Conservation (phyloP, 2,329 filamentous ascomycete genomes). For the Metarhizium humberi region DNA sequence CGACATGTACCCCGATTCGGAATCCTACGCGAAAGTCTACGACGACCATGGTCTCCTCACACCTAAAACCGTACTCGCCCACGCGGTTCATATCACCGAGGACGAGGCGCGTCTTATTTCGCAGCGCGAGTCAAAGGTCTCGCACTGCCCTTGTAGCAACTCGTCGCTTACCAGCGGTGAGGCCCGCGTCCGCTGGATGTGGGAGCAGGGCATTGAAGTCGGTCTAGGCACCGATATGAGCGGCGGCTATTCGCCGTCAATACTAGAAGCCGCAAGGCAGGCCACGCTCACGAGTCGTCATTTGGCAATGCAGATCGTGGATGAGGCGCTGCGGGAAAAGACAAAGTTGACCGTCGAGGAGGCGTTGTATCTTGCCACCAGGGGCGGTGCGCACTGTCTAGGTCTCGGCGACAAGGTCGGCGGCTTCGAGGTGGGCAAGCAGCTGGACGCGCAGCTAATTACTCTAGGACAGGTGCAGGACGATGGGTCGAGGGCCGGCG, state of each 20-base stretch:
- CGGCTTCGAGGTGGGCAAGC: slow-evolving; percentile 75
- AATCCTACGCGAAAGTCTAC: slow-evolving; percentile 70
- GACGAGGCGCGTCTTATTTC: slow-evolving; percentile 59
- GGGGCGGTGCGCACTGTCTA: slow-evolving; percentile 77
- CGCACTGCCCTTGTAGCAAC: slow-evolving; percentile 85
- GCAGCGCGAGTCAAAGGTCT: slow-evolving; percentile 53
- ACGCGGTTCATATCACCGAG: slow-evolving; percentile 67
- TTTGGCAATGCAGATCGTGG: slow-evolving; percentile 44
- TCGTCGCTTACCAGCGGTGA: slow-evolving; percentile 71
- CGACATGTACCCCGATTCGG: slow-evolving; percentile 54
- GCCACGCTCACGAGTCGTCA: slow-evolving; percentile 70
- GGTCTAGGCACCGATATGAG: slow-evolving; percentile 87
- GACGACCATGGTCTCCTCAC: slow-evolving; percentile 63
- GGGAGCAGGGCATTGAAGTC: slow-evolving; percentile 66
- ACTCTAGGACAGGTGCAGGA: slow-evolving; percentile 44
- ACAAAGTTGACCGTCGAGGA: slow-evolving; percentile 76
- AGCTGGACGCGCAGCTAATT: slow-evolving; percentile 86
- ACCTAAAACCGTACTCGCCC: slow-evolving; percentile 69
- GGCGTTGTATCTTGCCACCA: slow-evolving; percentile 74
- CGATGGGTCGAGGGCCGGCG: slow-evolving; percentile 16
- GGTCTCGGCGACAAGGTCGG: slow-evolving; percentile 66
- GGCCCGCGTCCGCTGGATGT: slow-evolving; percentile 63
- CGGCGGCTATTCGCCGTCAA: slow-evolving; percentile 74
- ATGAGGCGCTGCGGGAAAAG: slow-evolving; percentile 29
- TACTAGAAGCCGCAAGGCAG: slow-evolving; percentile 76